phyloP scores from a whole-genome alignment of 2,329 filamentous ascomycete genomes.

The Botryosphaeria dothidea region DNA sequence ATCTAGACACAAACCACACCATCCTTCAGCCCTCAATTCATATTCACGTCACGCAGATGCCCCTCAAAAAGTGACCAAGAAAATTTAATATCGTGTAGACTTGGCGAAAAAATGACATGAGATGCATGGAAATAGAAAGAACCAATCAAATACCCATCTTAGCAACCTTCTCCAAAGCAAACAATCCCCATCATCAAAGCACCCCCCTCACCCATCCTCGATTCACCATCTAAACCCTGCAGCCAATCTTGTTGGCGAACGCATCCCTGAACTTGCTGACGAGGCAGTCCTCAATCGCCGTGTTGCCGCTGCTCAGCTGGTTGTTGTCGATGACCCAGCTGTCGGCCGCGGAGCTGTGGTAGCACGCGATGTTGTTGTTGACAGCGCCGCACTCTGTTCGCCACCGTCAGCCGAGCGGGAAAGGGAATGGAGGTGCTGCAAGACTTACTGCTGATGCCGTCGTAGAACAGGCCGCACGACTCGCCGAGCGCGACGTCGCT shows the following conservation, averaged over 20 bases:
- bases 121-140: no score
- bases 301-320: neutral
- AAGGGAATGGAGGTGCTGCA: neutral
- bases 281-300: neutral
- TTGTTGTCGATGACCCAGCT: constrained; percentile 4
- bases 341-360: neutral
- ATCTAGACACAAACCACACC: no score
- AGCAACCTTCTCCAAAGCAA: no score
- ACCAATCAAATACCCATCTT: no score
- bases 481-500: neutral
- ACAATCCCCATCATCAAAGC: no score
- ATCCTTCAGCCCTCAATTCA: no score
- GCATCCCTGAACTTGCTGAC: neutral
- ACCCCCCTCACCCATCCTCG: no score
- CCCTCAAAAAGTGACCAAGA: no score
- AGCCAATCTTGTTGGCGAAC: neutral
- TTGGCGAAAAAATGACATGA: no score
- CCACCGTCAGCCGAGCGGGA: neutral
- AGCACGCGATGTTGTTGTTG: neutral
- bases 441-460: neutral
- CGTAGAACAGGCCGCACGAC: neutral
- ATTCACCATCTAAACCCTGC: neutral
- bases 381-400: neutral
- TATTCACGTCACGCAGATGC: no score
- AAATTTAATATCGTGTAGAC: no score